A percentile compares a stretch with the other conserved stretches of the same genome.
Conservation (phyloP, 768 basidiomycete genomes). For the Leccinum broughii region DNA sequence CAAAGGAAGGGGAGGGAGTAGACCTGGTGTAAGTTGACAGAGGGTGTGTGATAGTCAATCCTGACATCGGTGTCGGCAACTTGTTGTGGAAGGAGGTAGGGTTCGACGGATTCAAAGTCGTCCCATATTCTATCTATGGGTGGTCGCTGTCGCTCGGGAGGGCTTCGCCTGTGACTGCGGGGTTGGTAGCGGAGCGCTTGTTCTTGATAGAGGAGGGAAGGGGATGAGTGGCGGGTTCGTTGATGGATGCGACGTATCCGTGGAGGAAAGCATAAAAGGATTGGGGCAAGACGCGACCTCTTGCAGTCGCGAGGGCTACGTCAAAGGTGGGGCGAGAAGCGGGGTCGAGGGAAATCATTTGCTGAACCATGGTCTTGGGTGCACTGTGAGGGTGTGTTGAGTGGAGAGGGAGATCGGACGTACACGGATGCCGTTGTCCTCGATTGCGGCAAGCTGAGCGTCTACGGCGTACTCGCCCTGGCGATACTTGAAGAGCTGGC, state of each 20-base stretch:
- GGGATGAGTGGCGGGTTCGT: conserved; percentile 58
- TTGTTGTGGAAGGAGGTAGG: conserved; percentile 56
- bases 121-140: conserved; percentile 79
- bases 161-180: conserved; percentile 32
- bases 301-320: conserved; percentile 67
- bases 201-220: conserved; percentile 35
- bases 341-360: conserved; percentile 88
- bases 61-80: conserved; percentile 51
- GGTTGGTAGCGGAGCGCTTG: conserved; percentile 15
- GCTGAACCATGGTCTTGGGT: conserved; percentile 73
- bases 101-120: conserved; percentile 82
- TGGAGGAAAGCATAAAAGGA: conserved; percentile 94
- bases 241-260: conserved; percentile 80
- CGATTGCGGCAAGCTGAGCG: conserved; percentile 66
- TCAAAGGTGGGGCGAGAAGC: conserved; percentile 78
- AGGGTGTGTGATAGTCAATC: conserved; percentile 48
- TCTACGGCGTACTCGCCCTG: conserved; percentile 83
- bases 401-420: conserved; percentile 30
- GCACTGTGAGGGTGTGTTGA: conserved; percentile 20
- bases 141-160: conserved; percentile 85
- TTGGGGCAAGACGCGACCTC: conserved; percentile 85
- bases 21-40: conserved; percentile 65
- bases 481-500: conserved; percentile 92
- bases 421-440: conserved; percentile 81
- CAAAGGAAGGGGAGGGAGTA: not conserved